Percentiles rank a stretch among this genome's conserved stretches.
Evolutionary conservation across 495 filamentous ascomycete genomes (phyloP).

Genomic region (Alectoria sarmentosa): DNA sequence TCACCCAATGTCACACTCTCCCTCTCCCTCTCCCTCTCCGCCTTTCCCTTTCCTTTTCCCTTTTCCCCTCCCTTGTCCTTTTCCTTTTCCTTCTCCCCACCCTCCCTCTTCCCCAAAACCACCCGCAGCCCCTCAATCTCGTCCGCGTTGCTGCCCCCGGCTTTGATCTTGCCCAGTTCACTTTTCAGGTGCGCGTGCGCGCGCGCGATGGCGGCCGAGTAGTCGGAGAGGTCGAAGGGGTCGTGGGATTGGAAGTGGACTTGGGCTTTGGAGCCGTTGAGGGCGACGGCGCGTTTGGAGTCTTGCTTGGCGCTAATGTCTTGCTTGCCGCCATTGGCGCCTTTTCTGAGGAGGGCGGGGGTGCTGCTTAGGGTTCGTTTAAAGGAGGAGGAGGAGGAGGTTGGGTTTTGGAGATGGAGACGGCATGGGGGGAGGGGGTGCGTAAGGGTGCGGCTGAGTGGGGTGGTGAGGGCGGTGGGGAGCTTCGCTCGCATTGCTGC

Average conservation of each 20-base stretch:
- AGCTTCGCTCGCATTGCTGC: constrained; percentile 13
- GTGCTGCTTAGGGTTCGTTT: constrained; percentile 14
- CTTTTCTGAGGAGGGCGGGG: constrained; percentile 13
- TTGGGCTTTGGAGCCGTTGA: constrained; percentile 17
- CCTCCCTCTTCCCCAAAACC: background rate
- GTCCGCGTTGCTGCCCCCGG: constrained; percentile 15
- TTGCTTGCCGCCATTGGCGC: constrained; percentile 17
- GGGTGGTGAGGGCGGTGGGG: background rate
- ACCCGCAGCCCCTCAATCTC: constrained; percentile 17
- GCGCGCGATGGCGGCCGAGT: constrained; percentile 15
- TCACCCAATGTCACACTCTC: constrained; percentile 14
- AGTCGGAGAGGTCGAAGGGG: constrained; percentile 22
- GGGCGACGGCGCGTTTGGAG: constrained; percentile 17
- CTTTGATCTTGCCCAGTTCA: constrained; percentile 12
- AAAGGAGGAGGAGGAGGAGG: background rate
- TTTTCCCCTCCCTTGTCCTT: background rate
- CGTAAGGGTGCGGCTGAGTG: background rate
- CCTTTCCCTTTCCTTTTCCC: background rate
- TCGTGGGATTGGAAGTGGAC: background rate
- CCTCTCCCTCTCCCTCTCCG: background rate
- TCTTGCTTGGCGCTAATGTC: constrained; percentile 10
- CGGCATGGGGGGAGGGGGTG: background rate
- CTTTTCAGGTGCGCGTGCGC: constrained; percentile 12
- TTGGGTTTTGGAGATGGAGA: background rate
- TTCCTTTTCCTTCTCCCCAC: too few species aligned